Evolutionary conservation across 2,329 filamentous ascomycete species (phyloP).

Genomic region (Torrubiellomyces zombiae): DNA sequence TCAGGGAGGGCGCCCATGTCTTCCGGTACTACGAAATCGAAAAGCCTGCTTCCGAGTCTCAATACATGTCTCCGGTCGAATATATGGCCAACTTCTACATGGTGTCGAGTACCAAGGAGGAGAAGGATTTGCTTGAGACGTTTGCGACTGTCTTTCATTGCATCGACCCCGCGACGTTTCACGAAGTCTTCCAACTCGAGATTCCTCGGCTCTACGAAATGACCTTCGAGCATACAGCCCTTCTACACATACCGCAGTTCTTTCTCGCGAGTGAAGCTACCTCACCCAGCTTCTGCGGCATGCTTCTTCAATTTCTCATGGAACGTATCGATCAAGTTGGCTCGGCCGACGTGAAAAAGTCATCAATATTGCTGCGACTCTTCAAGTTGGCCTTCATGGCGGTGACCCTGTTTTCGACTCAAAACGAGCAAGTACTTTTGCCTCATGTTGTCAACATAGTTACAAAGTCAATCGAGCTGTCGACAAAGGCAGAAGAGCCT

Average conservation of each 20-base stretch:
- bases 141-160: constrained; percentile 98
- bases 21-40: constrained; percentile 96
- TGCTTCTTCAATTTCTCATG: constrained; percentile 96
- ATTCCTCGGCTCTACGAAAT: constrained; percentile 94
- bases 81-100: constrained; percentile 92
- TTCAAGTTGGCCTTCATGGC: constrained; percentile 99
- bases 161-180: constrained; percentile 94
- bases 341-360: constrained; percentile 78
- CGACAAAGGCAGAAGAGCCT: constrained; percentile 86
- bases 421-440: constrained; percentile 89
- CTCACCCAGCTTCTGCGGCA: constrained; percentile 91
- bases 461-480: constrained; percentile 90
- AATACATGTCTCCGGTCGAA: constrained; percentile 69
- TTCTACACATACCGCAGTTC: constrained; percentile 93
- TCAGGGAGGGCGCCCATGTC: constrained; percentile 88
- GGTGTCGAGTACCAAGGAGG: constrained; percentile 83
- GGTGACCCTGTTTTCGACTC: constrained; percentile 81
- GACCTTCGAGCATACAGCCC: constrained; percentile 89
- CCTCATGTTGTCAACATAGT: constrained; percentile 96
- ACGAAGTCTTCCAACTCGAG: constrained; percentile 95
- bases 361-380: constrained; percentile 77
- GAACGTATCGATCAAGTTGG: constrained; percentile 90
- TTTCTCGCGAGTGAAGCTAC: constrained; percentile 98
- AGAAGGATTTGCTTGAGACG: constrained; percentile 91
- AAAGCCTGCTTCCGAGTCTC: constrained; percentile 53